Evolutionary conservation across 192 early-diverging fungal genomes (phyloP), one percentile per base, ranked within the genome.

Genomic region (Phycomyces nitens): DNA sequence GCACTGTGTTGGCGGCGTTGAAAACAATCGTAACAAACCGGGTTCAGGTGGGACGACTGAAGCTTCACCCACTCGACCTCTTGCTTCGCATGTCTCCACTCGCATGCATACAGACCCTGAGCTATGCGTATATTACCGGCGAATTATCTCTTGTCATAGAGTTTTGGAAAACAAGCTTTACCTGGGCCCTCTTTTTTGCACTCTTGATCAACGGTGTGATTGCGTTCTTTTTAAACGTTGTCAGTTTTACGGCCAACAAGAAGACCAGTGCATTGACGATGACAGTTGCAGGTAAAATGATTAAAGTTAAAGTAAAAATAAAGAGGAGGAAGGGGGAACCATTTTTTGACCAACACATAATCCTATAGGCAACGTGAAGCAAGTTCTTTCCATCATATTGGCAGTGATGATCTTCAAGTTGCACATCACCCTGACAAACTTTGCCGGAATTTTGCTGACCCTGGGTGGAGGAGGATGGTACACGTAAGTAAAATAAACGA

Each of bases 151-250:
- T 65, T 22, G 72, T 82, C 18, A 59, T 64, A 9, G 56, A 71
- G 5, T 86, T 75, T 63, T 71, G 64, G 27, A 34, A 60, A 29
- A 79, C 74, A 0, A 71, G 78, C 42, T 74, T 84, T 74, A 79
- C 72, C 7, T 58, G 60, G 40, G 69, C 68, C 20, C 62, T 81
- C 23, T 56, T 73, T 6, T 38, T 75, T 44, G 91, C 88, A 0
- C 76, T 96, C 50, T 53, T 81, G 2, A 77, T 86, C 34, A 96
- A 96, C 63, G 92, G 92, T 0, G 64, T 80, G 12, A 82, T 94
- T 64, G 94, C 94, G 10, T 96, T 96, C 76, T 84, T 83, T 64
- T 73, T 96, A 10, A 96, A 96, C 71, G 77, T 88, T n/a, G 89
- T 88, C 23, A 88, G 85, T 47, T 94, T 96, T 54, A 88, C 85